phyloP scores from a whole-genome alignment of 805 yeast species.

The Groenewaldozyma salmanticensis region DNA sequence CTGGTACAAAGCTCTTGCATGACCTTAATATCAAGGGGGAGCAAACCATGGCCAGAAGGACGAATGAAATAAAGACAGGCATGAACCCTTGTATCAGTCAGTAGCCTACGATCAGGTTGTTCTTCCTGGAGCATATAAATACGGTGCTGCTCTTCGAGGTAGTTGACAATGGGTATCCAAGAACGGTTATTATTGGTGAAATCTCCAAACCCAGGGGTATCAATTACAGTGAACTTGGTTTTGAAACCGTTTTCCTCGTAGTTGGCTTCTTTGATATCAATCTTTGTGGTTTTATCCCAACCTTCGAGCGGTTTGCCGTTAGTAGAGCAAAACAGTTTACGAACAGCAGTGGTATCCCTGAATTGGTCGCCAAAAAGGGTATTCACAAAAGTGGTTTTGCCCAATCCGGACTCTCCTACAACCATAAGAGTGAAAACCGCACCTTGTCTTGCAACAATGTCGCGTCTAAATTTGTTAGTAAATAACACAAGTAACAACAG shows the following conservation, averaged over 20 bases:
- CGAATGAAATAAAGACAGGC: slow-evolving; percentile 84
- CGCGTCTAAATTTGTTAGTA: too few species aligned
- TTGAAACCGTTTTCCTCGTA: slow-evolving; percentile 77
- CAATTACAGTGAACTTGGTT: slow-evolving; percentile 69
- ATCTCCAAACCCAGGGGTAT: slow-evolving; percentile 93
- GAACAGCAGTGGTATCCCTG: slow-evolving; percentile 34
- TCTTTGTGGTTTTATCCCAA: slow-evolving; percentile 38
- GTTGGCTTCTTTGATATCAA: slow-evolving; percentile 51
- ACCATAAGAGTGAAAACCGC: slow-evolving; percentile 57
- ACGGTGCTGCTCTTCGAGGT: slow-evolving; percentile 86
- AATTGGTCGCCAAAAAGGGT: slow-evolving; percentile 53
- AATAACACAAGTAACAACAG: too few species aligned
- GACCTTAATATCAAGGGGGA: slow-evolving; percentile 78
- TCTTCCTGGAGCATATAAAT: slow-evolving; percentile 86
- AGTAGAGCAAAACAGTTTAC: neutral
- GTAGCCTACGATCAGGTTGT: slow-evolving; percentile 58
- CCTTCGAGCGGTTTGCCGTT: neutral
- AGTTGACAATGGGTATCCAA: slow-evolving; percentile 81
- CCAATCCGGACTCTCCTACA: slow-evolving; percentile 82
- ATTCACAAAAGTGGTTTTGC: slow-evolving; percentile 81
- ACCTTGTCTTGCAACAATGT: slow-evolving; percentile 50
- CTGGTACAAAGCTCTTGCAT: slow-evolving; percentile 76
- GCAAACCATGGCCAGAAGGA: slow-evolving; percentile 82
- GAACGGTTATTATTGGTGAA: slow-evolving; percentile 76
- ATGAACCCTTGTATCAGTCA: slow-evolving; percentile 72